These are phyloP conservation scores for Ettlia oleoabundans DNA, from an alignment of 139 green algal genomes.

Conservation along the genomic window DNA sequence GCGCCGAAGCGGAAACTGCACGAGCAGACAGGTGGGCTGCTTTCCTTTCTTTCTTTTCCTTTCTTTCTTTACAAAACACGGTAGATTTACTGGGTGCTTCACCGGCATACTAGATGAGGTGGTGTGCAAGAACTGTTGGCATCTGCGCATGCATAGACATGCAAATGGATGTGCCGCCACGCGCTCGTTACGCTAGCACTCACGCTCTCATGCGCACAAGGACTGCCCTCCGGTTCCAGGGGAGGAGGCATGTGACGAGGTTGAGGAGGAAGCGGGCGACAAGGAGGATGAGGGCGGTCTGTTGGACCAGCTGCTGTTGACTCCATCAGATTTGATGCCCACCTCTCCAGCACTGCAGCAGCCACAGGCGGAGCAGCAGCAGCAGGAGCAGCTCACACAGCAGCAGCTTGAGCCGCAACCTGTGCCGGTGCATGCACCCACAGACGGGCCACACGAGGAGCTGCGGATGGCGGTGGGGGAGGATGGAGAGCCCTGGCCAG, in stretches of 20 bases:
- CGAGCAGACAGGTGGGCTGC: not conserved
- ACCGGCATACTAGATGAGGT: too few relatives aligned
- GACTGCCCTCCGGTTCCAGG: not conserved
- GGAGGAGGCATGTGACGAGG: conserved; percentile 9
- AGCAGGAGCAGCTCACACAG: not conserved
- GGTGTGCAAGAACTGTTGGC: too few relatives aligned
- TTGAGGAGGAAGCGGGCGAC: not conserved
- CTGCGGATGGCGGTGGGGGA: conserved; percentile 24
- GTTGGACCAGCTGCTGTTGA: not conserved
- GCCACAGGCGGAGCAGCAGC: not conserved
- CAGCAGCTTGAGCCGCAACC: not conserved
- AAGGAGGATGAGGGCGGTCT: conserved; percentile 5
- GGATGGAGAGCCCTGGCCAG: conserved; percentile 14
- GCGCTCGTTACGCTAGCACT: too few relatives aligned
- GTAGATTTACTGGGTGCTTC: too few relatives aligned
- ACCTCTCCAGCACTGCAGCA: not conserved
- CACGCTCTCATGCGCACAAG: not conserved
- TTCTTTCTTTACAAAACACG: too few relatives aligned
- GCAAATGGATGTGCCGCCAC: too few relatives aligned
- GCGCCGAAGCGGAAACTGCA: not conserved
- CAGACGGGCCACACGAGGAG: conserved; percentile 28
- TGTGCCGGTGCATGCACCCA: not conserved
- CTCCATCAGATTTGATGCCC: too few relatives aligned
- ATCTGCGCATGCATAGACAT: too few relatives aligned
- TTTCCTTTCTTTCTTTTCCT: too few relatives aligned